Evolutionary conservation across 768 basidiomycete genomes (phyloP), one percentile per base, ranked within the genome.

Genomic region (Boletellus emodensis): DNA sequence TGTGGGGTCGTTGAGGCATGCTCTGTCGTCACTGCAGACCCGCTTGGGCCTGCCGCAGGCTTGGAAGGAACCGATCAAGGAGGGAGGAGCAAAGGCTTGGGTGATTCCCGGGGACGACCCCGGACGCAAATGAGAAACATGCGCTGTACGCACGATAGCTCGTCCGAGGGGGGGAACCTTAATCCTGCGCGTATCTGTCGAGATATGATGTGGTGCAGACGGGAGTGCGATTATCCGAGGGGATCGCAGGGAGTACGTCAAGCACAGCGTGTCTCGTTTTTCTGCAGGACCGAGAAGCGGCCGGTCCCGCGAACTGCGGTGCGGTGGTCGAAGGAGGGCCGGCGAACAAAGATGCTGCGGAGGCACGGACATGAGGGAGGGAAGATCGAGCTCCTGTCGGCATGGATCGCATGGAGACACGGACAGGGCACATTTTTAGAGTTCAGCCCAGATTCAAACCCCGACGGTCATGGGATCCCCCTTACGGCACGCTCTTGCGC

Each of bases 401-500:
- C 12, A 20, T 20, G 1, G 20, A 26, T 26, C 24, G 24, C 24
- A 26, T 7, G 24, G 24, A 26, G 24, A 26, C 20, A 20, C 20
- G 20, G 20, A 20, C 24, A 26, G 24, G 30, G 30, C 30, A 30
- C 30, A 30, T 15, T 40, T 43, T 54, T 57, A 56, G 3, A 67
- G 61, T 63, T 66, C 49, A 53, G 57, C 60, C 26, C 35, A 55
- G 63, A 60, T 70, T 65, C 35, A 66, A 38, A 56, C 55, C 48
- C 68, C 55, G 62, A 48, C 24, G 24, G 40, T 54, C 64, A 55
- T 40, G 54, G 6, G 59, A 28, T 39, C 3, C 12, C 51, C 45
- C 2, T 18, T 57, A 48, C 41, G 52, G 67, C 1, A 62, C 13
- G 1, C 22, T 46, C 44, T 68, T 70, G 34, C 66, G 62, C 55